A percentile compares a stretch with the other conserved stretches of the same genome.
phyloP scores from a whole-genome alignment of 306 rosid genomes.

The Erythrophleum fordii region DNA sequence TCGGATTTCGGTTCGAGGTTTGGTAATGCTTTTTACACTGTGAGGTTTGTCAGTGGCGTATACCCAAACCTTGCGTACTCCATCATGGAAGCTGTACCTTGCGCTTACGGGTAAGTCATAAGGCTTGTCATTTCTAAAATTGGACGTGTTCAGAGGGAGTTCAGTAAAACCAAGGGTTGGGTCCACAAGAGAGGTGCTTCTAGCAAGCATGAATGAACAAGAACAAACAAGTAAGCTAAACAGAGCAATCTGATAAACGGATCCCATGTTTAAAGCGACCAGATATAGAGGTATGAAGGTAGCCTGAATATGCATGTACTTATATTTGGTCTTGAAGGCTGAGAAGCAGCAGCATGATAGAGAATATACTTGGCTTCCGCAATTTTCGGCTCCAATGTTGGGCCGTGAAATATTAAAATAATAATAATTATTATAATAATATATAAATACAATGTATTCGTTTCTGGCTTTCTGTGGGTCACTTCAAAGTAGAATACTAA shows the following conservation, averaged over 20 bases:
- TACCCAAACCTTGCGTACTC: slow-evolving; percentile 42
- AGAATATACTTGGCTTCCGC: too few relatives aligned
- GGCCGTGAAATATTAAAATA: too few relatives aligned
- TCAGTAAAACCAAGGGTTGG: slow-evolving; percentile 35
- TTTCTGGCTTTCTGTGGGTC: neutral
- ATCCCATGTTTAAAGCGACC: neutral
- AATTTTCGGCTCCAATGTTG: too few relatives aligned
- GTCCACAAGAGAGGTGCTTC: neutral
- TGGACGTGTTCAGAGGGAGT: slow-evolving; percentile 25
- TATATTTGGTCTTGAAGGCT: too few relatives aligned
- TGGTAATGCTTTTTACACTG: slow-evolving; percentile 1
- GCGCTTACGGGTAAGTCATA: slow-evolving; percentile 25
- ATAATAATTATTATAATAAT: too few relatives aligned
- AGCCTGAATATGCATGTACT: neutral
- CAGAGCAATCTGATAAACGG: neutral
- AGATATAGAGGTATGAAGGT: neutral
- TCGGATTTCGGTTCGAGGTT: slow-evolving; percentile 32
- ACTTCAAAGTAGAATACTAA: too few relatives aligned
- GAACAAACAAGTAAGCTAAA: neutral
- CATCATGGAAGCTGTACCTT: slow-evolving; percentile 36
- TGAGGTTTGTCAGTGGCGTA: slow-evolving; percentile 46
- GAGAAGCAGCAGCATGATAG: too few relatives aligned
- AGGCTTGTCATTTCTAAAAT: slow-evolving; percentile 28
- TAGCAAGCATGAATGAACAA: neutral
- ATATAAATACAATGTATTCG: neutral